phyloP scores from a whole-genome alignment of 352 stramenopile species.

The Pelagophyceae sp. region DNA sequence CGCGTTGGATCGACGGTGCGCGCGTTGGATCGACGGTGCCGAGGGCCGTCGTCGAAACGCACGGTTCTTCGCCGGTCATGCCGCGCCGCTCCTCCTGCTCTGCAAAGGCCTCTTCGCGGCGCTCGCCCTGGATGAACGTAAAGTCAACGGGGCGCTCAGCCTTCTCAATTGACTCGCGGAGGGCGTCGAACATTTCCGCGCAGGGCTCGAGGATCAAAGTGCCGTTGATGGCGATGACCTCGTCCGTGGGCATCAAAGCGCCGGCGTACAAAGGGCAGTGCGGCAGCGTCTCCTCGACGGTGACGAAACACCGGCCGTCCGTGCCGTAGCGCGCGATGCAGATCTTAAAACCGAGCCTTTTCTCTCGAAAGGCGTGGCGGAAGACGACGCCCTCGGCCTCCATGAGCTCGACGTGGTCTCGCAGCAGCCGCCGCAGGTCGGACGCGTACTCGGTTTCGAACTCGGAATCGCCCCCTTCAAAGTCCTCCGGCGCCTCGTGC shows the following conservation, averaged over 20 bases:
- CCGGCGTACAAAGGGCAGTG: not conserved
- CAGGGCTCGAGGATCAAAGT: not conserved
- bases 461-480: too few species aligned
- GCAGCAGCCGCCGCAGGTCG: not conserved
- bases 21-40: too few species aligned
- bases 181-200: not conserved
- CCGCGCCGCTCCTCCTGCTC: not conserved
- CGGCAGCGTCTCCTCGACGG: not conserved
- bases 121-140: slow-evolving; percentile 1
- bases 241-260: not conserved
- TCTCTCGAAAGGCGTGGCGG: not conserved
- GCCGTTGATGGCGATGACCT: slow-evolving; percentile 20
- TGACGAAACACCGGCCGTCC: not conserved
- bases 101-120: not conserved
- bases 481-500: too few species aligned
- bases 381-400: not conserved
- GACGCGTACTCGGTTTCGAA: not conserved
- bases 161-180: not conserved
- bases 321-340: not conserved
- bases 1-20: too few species aligned
- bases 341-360: not conserved
- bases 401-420: not conserved
- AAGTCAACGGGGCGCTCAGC: not conserved
- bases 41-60: too few species aligned
- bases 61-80: too few species aligned